Percentiles rank a stretch among this genome's conserved stretches.
phyloP scores from a whole-genome alignment of 179 eudicot genomes.

The Silene coronaria region DNA sequence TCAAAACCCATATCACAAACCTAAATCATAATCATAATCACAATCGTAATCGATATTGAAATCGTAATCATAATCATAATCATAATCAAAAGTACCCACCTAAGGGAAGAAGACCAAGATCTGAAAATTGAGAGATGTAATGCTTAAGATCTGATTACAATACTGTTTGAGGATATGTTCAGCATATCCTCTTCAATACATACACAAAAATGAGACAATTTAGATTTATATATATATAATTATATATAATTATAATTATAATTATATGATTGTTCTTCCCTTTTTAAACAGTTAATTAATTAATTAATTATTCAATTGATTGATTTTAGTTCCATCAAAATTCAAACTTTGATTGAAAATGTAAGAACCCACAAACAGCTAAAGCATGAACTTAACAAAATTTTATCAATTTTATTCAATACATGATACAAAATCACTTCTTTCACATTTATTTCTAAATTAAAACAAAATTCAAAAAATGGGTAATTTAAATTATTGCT shows the following conservation, averaged over 20 bases:
- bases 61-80: background rate
- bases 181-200: slow-evolving; percentile 38
- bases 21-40: background rate
- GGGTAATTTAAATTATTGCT: background rate
- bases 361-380: background rate
- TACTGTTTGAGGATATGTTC: slow-evolving; percentile 42
- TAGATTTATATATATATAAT: background rate
- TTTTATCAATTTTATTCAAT: background rate
- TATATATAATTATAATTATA: background rate
- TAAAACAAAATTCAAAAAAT: background rate
- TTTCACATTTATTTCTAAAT: background rate
- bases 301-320: slow-evolving; percentile 10
- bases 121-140: slow-evolving; percentile 23
- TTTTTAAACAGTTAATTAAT: slow-evolving; percentile 10
- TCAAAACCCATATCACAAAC: slow-evolving; percentile 27
- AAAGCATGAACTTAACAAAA: slow-evolving; percentile 3
- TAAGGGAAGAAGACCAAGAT: slow-evolving; percentile 34
- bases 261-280: background rate
- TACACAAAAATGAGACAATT: slow-evolving; percentile 13
- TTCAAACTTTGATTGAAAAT: background rate
- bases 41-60: background rate
- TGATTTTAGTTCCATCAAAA: slow-evolving; percentile 17
- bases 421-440: background rate
- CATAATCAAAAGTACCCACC: slow-evolving; percentile 17
- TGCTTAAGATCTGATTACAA: slow-evolving; percentile 43